Evolutionary conservation across 805 yeast genomes (phyloP).

Genomic region (Pichia pseudocactophila): DNA sequence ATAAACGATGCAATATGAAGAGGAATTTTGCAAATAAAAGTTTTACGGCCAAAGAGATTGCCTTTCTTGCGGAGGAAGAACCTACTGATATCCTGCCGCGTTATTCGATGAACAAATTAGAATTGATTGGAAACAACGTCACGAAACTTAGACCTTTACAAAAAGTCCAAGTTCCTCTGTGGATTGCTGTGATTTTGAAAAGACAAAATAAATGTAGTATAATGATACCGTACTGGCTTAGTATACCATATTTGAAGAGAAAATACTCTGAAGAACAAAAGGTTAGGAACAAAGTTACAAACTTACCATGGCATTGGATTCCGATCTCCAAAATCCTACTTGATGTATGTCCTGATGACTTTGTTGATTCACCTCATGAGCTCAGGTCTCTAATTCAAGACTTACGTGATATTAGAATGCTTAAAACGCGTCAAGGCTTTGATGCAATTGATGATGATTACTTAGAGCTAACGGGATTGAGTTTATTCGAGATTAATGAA

Average conservation of each 20-base stretch:
- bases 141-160: slow-evolving; percentile 62
- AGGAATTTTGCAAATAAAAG: slow-evolving; percentile 36
- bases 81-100: slow-evolving; percentile 69
- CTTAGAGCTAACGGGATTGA: slow-evolving; percentile 72
- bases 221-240: slow-evolving; percentile 81
- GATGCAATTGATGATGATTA: slow-evolving; percentile 72
- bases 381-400: slow-evolving; percentile 71
- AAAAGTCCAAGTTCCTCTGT: slow-evolving; percentile 64
- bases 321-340: slow-evolving; percentile 67
- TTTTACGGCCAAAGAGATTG: slow-evolving; percentile 69
- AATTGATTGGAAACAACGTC: slow-evolving; percentile 49
- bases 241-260: slow-evolving; percentile 40
- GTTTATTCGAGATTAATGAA: slow-evolving; percentile 81
- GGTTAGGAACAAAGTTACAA: slow-evolving; percentile 49
- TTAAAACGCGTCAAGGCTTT: slow-evolving; percentile 76
- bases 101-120: slow-evolving; percentile 55
- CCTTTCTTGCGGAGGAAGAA: slow-evolving; percentile 79
- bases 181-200: slow-evolving; percentile 80
- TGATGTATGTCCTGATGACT: slow-evolving; percentile 65
- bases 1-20: not conserved
- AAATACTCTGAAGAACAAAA: slow-evolving; percentile 55
- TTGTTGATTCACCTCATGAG: slow-evolving; percentile 62
- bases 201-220: slow-evolving; percentile 81
- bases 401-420: slow-evolving; percentile 69
- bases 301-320: slow-evolving; percentile 83